Base-by-base conservation (phyloP, 768 basidiomycete genomes). In the Collybia nuda region DNA sequence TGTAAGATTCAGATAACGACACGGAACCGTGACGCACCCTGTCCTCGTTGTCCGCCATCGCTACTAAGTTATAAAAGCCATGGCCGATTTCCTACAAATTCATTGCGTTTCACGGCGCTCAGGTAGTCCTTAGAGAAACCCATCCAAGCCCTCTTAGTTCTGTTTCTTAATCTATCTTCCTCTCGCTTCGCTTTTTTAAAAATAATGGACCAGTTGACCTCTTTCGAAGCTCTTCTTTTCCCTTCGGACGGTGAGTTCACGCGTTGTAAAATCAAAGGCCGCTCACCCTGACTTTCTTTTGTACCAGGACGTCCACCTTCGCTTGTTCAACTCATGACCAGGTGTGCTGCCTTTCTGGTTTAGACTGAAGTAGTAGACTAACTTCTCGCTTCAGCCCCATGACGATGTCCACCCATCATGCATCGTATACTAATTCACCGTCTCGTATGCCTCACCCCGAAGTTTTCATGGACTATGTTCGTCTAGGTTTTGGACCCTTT, bases 391-490 rank as follows among this genome's bases (percentile, higher is more conserved):
- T 18, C 53, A 80, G 78, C 55, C 74, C 74, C 2, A 73, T 76
- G 67, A 64, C 74, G 47, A 59, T 70, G n/a, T 66, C 72, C 15
- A 67, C 72, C 49, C 74, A 76, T 40, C 77, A 78, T 51, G 68
- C 68, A 12, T 66, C 74, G 9, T 76, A 77, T 47, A 73, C 73
- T 39, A 63, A 70, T 48, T 67, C 75, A 23, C 76, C 76, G 26
- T 69, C 81, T 40, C 82, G 85, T 46, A 79, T 88, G 74, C 90
- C 90, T 0, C 90, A 92, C 65, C 90, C 90, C 9, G 88, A 91
- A 65, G 80, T 88, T 37, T 82, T 87, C 62, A 92, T 92, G 89
- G 88, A 91, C 67, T 88, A 85, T 67, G 79, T 79, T 58, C 52
- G 72, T 62, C 7, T 45, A 36, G 32, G 40, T 46, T 48, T 17